Base-by-base conservation (phyloP, 179 eudicot species). In the Silene vulgaris region DNA sequence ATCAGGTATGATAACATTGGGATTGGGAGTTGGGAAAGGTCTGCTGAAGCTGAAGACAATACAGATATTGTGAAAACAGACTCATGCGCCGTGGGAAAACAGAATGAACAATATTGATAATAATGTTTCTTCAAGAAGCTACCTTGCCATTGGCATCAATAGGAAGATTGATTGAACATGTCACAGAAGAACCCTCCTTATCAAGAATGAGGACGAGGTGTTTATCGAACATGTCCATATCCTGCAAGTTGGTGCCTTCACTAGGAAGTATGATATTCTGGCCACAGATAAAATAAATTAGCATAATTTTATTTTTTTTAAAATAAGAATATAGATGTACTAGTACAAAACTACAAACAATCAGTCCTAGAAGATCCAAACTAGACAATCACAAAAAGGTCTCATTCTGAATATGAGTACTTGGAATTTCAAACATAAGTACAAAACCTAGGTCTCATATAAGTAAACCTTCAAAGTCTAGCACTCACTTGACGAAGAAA, bases 181-280 rank as follows among this genome's bases (percentile, higher is more conserved):
- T 88, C 68, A 74, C 60, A 71, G 91, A 83, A 56, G 85, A 87
- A 60, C 89, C 97, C 63, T 84, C 86, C 79, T 76, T 79, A 74
- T 86, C 89, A 69, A 89, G 82, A 69, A 52, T 81, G 48, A 92
- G 92, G 74, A 94, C 98, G 77, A 91, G 76, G 86, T 91, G 89
- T 69, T 81, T 84, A 60, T 87, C 82, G 66, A 90, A 90, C 69
- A 94, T 81, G 84, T 94, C 98, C 96, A 94, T 89, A 75, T 94
- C 97, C 66, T 77, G 88, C 59, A 94, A 76, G 85, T 76, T 85
- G 74, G 80, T 77, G 72, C 84, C 96, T 80, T 94, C 87, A 65
- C 84, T 73, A 16, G 96, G 98, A 60, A 85, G 74, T 74, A 92
- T 80, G 56, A 94, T 84, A 78, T 65, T 84, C 98, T 94, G 82